These are phyloP conservation scores for Amanita rubescens DNA, from an alignment of 768 basidiomycete species.

Conservation along the genomic window DNA sequence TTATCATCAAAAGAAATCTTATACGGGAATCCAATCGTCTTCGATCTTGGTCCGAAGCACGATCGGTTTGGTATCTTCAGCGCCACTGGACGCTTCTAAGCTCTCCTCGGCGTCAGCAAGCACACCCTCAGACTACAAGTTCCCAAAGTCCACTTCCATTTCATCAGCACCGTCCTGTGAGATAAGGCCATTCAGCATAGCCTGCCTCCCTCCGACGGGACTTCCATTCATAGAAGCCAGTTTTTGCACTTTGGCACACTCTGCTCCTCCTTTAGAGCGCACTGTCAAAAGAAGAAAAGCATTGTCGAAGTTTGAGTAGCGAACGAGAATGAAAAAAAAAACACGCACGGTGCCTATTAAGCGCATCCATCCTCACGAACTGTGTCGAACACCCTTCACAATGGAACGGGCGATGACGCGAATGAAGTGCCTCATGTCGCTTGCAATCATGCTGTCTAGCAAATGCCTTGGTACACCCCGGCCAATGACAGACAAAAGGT, in stretches of 20 bases:
- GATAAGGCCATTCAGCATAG: background rate
- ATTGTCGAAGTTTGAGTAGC: background rate
- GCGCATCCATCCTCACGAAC: slow-evolving; percentile 92
- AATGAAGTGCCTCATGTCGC: slow-evolving; percentile 90
- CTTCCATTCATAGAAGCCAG: background rate
- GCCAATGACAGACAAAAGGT: slow-evolving; percentile 93
- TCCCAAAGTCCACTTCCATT: background rate
- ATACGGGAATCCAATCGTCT: slow-evolving; percentile 3
- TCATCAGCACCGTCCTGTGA: background rate
- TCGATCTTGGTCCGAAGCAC: background rate
- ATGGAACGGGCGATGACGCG: slow-evolving; percentile 85
- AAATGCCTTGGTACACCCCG: slow-evolving; percentile 91
- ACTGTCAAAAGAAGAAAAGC: slow-evolving; percentile 37
- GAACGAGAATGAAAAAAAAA: background rate
- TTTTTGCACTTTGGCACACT: slow-evolving; percentile 47
- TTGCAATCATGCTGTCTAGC: slow-evolving; percentile 96
- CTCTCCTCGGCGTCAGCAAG: slow-evolving; percentile 1
- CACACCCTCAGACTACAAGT: background rate
- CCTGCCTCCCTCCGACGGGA: background rate
- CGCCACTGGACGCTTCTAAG: background rate
- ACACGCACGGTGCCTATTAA: slow-evolving; percentile 84
- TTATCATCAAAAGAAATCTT: background rate
- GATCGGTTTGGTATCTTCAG: background rate
- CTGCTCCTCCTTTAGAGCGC: slow-evolving; percentile 75
- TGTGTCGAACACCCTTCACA: slow-evolving; percentile 92